Evolutionary conservation across 768 basidiomycete genomes (phyloP).

Genomic region (Epithele typhae): DNA sequence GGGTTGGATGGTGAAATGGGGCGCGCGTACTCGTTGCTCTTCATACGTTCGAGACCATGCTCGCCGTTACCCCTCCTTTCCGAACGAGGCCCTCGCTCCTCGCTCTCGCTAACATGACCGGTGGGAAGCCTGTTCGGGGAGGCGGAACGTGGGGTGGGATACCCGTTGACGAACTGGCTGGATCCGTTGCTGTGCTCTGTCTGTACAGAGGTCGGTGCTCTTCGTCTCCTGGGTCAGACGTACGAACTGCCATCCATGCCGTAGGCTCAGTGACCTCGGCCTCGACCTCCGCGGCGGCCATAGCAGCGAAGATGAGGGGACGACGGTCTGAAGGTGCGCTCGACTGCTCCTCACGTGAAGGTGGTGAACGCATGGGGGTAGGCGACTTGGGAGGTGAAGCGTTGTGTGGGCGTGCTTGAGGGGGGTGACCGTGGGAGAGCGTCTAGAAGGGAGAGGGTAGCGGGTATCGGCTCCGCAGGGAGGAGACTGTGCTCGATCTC

Average conservation of each 20-base stretch:
- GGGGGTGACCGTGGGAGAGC: constrained; percentile 4
- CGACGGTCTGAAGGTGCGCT: constrained; percentile 31
- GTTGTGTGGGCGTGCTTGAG: background rate
- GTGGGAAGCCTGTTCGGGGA: constrained; percentile 11
- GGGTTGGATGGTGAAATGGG: constrained; percentile 1
- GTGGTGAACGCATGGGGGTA: background rate
- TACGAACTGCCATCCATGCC: constrained; percentile 14
- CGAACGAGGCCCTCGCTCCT: background rate
- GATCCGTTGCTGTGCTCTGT: constrained; percentile 9
- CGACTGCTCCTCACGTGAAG: background rate
- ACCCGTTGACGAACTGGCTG: constrained; percentile 16
- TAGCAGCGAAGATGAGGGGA: constrained; percentile 63
- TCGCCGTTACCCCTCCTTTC: too few species aligned
- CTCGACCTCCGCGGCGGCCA: constrained; percentile 22
- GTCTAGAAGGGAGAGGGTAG: constrained; percentile 11
- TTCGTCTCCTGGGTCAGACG: constrained; percentile 1
- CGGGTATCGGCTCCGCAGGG: constrained; percentile 12
- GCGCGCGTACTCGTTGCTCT: background rate
- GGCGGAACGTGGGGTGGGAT: constrained; percentile 18
- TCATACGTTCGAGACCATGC: too few species aligned
- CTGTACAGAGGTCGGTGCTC: background rate
- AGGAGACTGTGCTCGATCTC: constrained; percentile 14
- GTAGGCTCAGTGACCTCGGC: constrained; percentile 11
- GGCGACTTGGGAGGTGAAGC: background rate
- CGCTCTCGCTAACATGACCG: background rate